These are phyloP conservation scores for Podospora sp. DNA, from an alignment of 495 filamentous ascomycete species.

Conservation along the genomic window DNA sequence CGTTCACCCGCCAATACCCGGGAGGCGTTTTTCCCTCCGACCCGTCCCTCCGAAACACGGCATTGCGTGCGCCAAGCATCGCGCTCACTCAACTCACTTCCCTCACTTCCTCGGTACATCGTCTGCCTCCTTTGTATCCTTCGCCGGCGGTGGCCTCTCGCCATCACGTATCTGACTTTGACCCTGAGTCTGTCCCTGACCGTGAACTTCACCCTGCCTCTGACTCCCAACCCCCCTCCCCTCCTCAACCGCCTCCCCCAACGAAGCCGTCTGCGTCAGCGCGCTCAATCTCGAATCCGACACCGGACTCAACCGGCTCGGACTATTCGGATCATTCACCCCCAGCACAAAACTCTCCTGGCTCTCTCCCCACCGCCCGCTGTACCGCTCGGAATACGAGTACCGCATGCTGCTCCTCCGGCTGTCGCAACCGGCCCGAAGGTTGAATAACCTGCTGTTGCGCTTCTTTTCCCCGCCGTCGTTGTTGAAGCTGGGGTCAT, in stretches of 20 bases:
- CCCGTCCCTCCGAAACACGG: slow-evolving; percentile 14
- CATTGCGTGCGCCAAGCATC: slow-evolving; percentile 11
- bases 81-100: background rate
- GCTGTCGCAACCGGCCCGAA: background rate
- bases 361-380: slow-evolving; percentile 28
- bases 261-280: background rate
- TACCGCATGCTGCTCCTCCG: slow-evolving; percentile 10
- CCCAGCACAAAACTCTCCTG: slow-evolving; percentile 35
- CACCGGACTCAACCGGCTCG: slow-evolving; percentile 33
- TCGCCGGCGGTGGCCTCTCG: background rate
- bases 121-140: background rate
- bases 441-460: slow-evolving; percentile 13
- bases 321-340: slow-evolving; percentile 34
- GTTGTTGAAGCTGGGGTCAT: slow-evolving; percentile 25
- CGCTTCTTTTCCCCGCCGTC: slow-evolving; percentile 20
- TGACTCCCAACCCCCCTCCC: background rate
- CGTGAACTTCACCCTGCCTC: no score
- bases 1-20: slow-evolving; percentile 1
- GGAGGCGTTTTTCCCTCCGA: background rate
- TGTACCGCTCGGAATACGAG: slow-evolving; percentile 9
- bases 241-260: background rate
- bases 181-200: no score
- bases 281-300: slow-evolving; percentile 24
- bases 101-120: background rate
- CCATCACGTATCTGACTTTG: background rate